phyloP scores from a whole-genome alignment of 2,329 filamentous ascomycete species.

The Cercospora sp. region DNA sequence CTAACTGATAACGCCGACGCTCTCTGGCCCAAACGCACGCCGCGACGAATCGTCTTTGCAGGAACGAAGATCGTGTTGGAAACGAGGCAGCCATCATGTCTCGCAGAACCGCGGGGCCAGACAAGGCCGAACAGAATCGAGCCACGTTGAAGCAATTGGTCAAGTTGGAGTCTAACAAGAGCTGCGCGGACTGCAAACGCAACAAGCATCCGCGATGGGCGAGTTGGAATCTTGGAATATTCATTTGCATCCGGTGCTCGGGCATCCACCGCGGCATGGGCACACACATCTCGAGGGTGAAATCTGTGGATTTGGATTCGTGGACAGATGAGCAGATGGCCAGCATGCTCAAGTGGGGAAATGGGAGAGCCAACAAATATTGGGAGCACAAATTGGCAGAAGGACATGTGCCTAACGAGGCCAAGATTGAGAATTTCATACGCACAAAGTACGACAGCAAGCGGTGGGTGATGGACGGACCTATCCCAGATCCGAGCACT shows the following conservation, averaged over 20 bases:
- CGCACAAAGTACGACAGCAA: conserved; percentile 98
- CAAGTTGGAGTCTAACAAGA: conserved; percentile 93
- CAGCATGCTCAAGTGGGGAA: conserved; percentile 93
- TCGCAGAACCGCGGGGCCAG: conserved; percentile 71
- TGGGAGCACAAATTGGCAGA: conserved; percentile 94
- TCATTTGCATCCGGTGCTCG: conserved; percentile 93
- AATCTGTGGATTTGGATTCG: conserved; percentile 94
- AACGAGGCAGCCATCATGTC: conserved; percentile 60
- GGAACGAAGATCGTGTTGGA: not conserved
- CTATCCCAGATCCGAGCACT: conserved; percentile 87
- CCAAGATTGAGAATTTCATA: conserved; percentile 99
- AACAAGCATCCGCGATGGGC: conserved; percentile 99
- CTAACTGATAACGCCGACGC: not conserved
- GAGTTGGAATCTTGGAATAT: conserved; percentile 97
- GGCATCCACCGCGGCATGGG: conserved; percentile 99
- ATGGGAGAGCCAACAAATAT: conserved; percentile 95
- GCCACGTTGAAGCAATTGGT: conserved; percentile 90
- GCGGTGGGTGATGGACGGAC: conserved; percentile 98
- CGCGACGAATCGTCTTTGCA: not conserved
- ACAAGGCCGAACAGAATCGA: conserved; percentile 89
- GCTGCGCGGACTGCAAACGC: conserved; percentile 96
- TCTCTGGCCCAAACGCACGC: not conserved
- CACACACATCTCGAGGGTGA: conserved; percentile 96
- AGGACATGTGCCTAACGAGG: conserved; percentile 89
- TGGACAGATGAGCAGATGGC: conserved; percentile 99